Evolutionary conservation across 768 basidiomycete genomes (phyloP).

Genomic region (Trametes cubensis): DNA sequence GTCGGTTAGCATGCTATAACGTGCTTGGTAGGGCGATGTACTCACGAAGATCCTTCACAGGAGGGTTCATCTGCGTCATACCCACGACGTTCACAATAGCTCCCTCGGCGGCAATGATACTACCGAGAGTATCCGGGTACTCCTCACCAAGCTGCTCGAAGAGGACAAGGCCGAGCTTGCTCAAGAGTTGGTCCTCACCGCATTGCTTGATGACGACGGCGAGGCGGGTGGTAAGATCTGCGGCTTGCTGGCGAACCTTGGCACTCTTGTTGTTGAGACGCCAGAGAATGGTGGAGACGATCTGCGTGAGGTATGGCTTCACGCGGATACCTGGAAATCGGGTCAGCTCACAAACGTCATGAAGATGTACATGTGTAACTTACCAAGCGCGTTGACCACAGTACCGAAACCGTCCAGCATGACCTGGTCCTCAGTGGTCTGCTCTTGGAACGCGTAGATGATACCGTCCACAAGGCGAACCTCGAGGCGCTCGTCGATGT

Average conservation of each 20-base stretch:
- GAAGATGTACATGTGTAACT: slow-evolving; percentile 15
- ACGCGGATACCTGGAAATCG: slow-evolving; percentile 73
- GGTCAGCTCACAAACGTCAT: neutral
- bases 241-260: slow-evolving; percentile 98
- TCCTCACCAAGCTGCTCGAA: slow-evolving; percentile 99
- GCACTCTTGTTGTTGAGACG: slow-evolving; percentile 99
- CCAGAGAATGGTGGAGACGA: slow-evolving; percentile 98
- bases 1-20: slow-evolving; percentile 21
- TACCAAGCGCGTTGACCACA: slow-evolving; percentile 89
- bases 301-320: slow-evolving; percentile 98
- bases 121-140: slow-evolving; percentile 98
- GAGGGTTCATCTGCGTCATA: slow-evolving; percentile 99
- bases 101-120: slow-evolving; percentile 98
- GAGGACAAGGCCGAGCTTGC: slow-evolving; percentile 93
- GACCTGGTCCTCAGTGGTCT: slow-evolving; percentile 97
- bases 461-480: slow-evolving; percentile 95
- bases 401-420: slow-evolving; percentile 99
- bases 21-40: slow-evolving; percentile 25
- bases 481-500: slow-evolving; percentile 95
- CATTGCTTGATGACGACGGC: slow-evolving; percentile 99
- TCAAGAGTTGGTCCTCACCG: slow-evolving; percentile 93
- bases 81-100: slow-evolving; percentile 99
- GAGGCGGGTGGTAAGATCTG: slow-evolving; percentile 94
- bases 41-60: slow-evolving; percentile 97
- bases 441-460: slow-evolving; percentile 99